Base-by-base conservation (phyloP, 1,284 basidiomycete genomes). In the Lignosus rhinocerotis region DNA sequence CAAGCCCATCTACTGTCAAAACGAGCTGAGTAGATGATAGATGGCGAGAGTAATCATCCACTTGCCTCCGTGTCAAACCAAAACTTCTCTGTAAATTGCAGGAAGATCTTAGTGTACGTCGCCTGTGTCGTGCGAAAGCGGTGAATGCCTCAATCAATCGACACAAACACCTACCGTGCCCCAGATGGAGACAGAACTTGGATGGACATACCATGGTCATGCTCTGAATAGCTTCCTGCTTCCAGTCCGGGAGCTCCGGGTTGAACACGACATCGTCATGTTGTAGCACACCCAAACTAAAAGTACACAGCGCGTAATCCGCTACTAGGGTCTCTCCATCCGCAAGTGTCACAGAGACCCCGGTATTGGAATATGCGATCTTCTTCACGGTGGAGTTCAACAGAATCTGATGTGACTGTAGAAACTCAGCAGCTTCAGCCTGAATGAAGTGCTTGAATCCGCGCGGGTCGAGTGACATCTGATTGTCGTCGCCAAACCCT, bases 81-180 rank as follows among this genome's bases (percentile, higher is more conserved):
- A 68, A 90, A 90, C 43, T 83, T 85, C 55, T 80, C 66, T 0
- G 81, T 76, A 66, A 89, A 90, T 60, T 84, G 78, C 44, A 89
- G 65, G 70, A 88, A 90, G 47, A 90, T 87, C 72, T 89, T 90
- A 3, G 87, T 88, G 66, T 87, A 90, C 2, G 80, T 85, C 25
- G 1, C 77, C 78, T 80, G n/a, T 81, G 42, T 11, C 19, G 12
- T 10, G 2, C 11, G 21, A 11, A 33, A 3, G 42, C 39, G 43
- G 39, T 39, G 32, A 6, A 5, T 8, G 3, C 8, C n/a, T n/a
- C n/a, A n/a, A n/a, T n/a, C n/a, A n/a, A n/a, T n/a, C n/a, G n/a
- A 17, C 19, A 11, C 48, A 21, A 11, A 38, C 25, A 0, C 34
- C 19, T 12, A 10, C 30, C 43, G 21, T 25, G 25, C 25, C 25